Conservation (phyloP, 2,329 filamentous ascomycete species). For the Penicillium hesseltinei region DNA sequence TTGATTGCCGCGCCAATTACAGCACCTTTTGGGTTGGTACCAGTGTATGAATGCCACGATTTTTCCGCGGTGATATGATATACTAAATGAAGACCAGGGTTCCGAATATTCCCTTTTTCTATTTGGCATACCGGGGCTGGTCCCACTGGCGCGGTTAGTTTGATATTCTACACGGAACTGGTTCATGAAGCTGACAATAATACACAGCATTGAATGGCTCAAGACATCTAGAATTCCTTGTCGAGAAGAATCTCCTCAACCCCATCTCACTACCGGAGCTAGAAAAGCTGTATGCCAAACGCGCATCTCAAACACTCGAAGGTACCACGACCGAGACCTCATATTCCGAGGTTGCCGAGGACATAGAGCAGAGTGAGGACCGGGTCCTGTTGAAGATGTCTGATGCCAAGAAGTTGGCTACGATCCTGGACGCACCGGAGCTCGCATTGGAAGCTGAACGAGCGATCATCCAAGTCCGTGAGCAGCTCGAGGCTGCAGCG, state of each 20-base stretch:
- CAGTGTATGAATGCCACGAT: constrained; percentile 59
- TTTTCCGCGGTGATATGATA: not conserved
- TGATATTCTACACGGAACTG: constrained; percentile 11
- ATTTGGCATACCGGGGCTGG: constrained; percentile 84
- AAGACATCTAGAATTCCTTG: constrained; percentile 77
- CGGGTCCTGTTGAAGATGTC: constrained; percentile 45
- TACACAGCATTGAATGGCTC: constrained; percentile 71
- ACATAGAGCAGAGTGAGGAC: constrained; percentile 44
- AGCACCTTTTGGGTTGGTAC: constrained; percentile 77
- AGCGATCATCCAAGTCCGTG: constrained; percentile 69
- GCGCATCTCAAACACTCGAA: constrained; percentile 35
- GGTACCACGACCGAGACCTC: constrained; percentile 29
- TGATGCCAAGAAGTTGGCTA: constrained; percentile 58
- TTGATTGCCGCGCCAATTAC: constrained; percentile 79
- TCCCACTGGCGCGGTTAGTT: constrained; percentile 72
- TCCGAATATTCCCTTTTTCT: constrained; percentile 96
- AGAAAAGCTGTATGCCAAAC: constrained; percentile 67
- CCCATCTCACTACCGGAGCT: constrained; percentile 66
- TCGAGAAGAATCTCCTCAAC: constrained; percentile 68
- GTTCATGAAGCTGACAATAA: constrained; percentile 14
- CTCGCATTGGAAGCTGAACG: constrained; percentile 71
- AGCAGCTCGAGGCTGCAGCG: constrained; percentile 32
- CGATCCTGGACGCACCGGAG: constrained; percentile 65
- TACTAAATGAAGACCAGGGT: constrained; percentile 54
- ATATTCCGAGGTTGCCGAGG: constrained; percentile 31